Evolutionary conservation across 2,329 filamentous ascomycete genomes (phyloP).

Genomic region (Spiromastix sp.): DNA sequence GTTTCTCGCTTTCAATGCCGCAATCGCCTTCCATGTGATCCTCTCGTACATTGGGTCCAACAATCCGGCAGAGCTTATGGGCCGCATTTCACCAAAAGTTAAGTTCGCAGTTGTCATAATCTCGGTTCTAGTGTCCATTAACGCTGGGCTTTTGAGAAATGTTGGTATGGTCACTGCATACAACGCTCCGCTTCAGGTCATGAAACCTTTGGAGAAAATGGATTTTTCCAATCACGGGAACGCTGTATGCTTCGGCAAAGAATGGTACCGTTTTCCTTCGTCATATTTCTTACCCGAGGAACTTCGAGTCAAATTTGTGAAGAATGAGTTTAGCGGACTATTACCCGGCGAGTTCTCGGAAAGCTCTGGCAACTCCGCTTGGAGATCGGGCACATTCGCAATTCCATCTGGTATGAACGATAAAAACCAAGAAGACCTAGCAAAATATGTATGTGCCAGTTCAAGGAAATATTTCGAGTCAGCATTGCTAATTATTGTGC

Average conservation of each 20-base stretch:
- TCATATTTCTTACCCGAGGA: constrained; percentile 81
- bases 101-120: constrained; percentile 56
- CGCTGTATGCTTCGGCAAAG: constrained; percentile 81
- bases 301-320: constrained; percentile 79
- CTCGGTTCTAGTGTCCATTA: constrained; percentile 53
- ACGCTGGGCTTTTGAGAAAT: constrained; percentile 60
- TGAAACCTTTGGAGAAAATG: constrained; percentile 36
- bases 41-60: constrained; percentile 63
- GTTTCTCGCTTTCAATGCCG: constrained; percentile 78
- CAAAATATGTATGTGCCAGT: constrained; percentile 61
- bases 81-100: constrained; percentile 63
- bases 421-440: constrained; percentile 71
- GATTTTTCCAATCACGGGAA: constrained; percentile 51
- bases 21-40: constrained; percentile 71
- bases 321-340: constrained; percentile 79
- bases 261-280: constrained; percentile 96
- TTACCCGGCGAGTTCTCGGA: constrained; percentile 85
- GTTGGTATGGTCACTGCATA: constrained; percentile 73
- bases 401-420: constrained; percentile 83
- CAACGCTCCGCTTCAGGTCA: constrained; percentile 63
- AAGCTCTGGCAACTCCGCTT: constrained; percentile 55
- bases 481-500: constrained; percentile 11
- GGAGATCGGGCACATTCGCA: constrained; percentile 76
- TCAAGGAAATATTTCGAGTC: not conserved
- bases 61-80: constrained; percentile 55